Conservation (phyloP, 305 asterid species). For the Fraxinus velutina region DNA sequence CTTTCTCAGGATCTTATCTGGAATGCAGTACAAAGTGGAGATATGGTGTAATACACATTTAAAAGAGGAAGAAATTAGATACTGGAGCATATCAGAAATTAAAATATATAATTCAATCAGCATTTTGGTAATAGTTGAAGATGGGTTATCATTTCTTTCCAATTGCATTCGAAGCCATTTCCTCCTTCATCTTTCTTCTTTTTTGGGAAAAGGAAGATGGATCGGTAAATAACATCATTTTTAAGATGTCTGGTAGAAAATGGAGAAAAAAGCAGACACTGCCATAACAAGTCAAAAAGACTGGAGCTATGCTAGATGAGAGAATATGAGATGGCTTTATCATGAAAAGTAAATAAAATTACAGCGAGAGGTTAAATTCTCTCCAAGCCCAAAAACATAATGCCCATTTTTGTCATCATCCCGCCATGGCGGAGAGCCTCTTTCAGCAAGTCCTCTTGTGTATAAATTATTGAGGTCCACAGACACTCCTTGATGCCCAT, state of each 20-base stretch:
- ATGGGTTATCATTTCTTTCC: conserved; percentile 24
- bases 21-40: neutral
- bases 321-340: neutral
- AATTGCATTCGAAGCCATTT: neutral
- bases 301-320: neutral
- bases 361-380: conserved; percentile 94
- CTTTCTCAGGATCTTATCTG: conserved; percentile 88
- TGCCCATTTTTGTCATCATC: conserved; percentile 97
- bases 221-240: neutral
- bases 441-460: conserved; percentile 65
- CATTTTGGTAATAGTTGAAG: conserved; percentile 39
- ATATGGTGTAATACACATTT: neutral
- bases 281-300: neutral
- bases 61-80: neutral
- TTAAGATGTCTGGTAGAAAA: neutral
- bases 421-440: conserved; percentile 85
- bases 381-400: conserved; percentile 92
- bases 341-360: conserved; percentile 23
- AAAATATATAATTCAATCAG: neutral
- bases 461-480: conserved; percentile 51
- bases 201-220: neutral
- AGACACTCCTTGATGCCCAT: conserved; percentile 56
- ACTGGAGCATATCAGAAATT: neutral
- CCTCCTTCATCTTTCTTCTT: neutral
- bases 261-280: neutral